Evolutionary conservation across 2,329 filamentous ascomycete species (phyloP), one percentile per base, ranked within the genome.

Genomic region (Macrophomina tecta): DNA sequence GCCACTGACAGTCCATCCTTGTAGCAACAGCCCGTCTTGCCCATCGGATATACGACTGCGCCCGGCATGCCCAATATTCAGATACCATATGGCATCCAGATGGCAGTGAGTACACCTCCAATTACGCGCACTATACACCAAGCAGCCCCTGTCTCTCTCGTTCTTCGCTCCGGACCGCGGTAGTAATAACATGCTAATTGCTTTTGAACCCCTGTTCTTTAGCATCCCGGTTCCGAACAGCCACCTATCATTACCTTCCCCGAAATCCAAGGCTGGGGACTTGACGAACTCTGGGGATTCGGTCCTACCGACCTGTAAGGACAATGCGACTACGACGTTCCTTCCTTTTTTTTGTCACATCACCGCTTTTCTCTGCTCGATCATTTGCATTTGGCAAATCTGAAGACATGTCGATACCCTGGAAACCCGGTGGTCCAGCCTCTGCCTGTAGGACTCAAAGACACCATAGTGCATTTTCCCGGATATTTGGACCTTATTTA

Each of bases 231-330:
- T 38, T 62, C 58, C n/a, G 58, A 62, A 16, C 58, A 49, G 18
- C 63, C 52, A 9, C 63, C 63, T 5, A 56, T 65, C 5, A 65
- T 67, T 8, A 48, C 36, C 38, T 67, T 67, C 16, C 58, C 65
- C 5, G 65, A 67, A n/a, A 62, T 63, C 30, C 55, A 67, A 32
- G 55, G 40, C n/a, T 67, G 65, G 65, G 49, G 16, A 46, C 34
- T 67, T 16, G 48, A 67, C 34, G 65, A 67, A 16, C 40, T 67
- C 1, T 67, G 65, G 65, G 48, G 49, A 3, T 67, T 62, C 51
- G 65, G 65, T 12, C 65, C 56, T 6, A 56, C 42, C 34, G 65
- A 67, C 5, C n/a, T 67, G 40, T 67, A 28, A 64, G 45, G 14
- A 28, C 9, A 4, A 56, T 42, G 34, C n/a, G 11, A 38, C 11